Base-by-base conservation (phyloP, 2,329 filamentous ascomycete genomes). In the Venturiaceae sp. region DNA sequence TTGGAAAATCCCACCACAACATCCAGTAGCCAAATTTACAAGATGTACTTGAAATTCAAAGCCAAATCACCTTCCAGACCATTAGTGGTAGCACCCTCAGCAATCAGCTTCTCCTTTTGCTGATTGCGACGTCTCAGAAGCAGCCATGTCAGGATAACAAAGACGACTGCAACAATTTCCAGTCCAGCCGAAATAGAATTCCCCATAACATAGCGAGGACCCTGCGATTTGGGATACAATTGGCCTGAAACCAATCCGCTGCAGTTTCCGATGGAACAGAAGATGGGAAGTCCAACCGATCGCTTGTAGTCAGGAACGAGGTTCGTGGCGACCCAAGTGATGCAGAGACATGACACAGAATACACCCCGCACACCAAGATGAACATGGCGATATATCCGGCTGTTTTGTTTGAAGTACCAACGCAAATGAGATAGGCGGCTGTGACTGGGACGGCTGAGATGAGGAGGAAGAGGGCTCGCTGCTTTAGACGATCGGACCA, bases 381-480 rank as follows among this genome's bases (percentile, higher is more conserved):
- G 41, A 73, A 74, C 70, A 73, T 74, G 34, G 59, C 71, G 37
- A 65, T 64, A 62, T 70, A 74, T 8, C 69, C 70, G 5, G 65
- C 71, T 13, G 60, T 60, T 16, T 58, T 58, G 41, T 66, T 66
- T 16, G 64, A 32, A 0, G 70, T 67, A 3, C 65, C 67, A 1
- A 72, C 64, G 28, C 62, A 64, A 54, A 74, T 68, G 1, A 69
- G 60, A 57, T 73, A 73, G 16, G 68, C 72, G 11, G 66, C 55
- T 16, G 66, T 61, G 13, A 72, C 70, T 0, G 69, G 65, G 16
- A 68, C 39, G 6, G 66, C 63, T 11, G 64, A 66, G 21, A 60
- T 58, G 28, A 72, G 59, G 33, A 70, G 60, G 58, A 71, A 68
- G 8, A 66, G 54, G 11, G 64, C 69, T 5, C 72, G 67, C 44